A percentile compares a stretch with the other conserved stretches of the same genome.
Evolutionary conservation across 352 stramenopile genomes (phyloP).

Genomic region (Phytophthora sansomeana): DNA sequence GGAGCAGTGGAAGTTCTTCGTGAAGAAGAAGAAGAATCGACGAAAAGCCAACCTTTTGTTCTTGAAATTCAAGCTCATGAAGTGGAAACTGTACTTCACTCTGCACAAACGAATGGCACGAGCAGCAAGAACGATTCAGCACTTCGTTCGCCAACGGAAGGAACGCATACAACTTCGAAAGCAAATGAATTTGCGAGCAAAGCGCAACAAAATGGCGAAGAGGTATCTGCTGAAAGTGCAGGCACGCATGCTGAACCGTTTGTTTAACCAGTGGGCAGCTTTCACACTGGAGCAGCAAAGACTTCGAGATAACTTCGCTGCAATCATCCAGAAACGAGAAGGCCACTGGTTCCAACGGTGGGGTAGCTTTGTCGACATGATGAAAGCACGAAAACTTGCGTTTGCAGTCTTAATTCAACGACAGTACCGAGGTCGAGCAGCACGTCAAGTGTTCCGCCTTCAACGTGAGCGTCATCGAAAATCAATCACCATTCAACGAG

Average conservation of each 20-base stretch:
- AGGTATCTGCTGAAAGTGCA: constrained; percentile 71
- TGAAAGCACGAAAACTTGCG: constrained; percentile 37
- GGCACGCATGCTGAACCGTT: constrained; percentile 41
- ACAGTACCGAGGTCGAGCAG: constrained; percentile 62
- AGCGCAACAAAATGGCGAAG: constrained; percentile 57
- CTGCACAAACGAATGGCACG: constrained; percentile 31
- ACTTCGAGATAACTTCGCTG: constrained; percentile 54
- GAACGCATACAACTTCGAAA: constrained; percentile 40
- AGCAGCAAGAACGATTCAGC: constrained; percentile 53
- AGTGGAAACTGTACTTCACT: constrained; percentile 57
- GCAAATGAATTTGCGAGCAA: constrained; percentile 51
- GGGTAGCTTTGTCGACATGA: constrained; percentile 38
- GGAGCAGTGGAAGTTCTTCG: constrained; percentile 46
- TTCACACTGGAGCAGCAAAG: constrained; percentile 47
- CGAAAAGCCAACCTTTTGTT: constrained; percentile 65
- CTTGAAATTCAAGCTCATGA: constrained; percentile 67
- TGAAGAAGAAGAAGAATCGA: constrained; percentile 44
- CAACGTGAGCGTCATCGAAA: constrained; percentile 39
- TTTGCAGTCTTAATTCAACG: constrained; percentile 64
- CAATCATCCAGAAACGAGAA: constrained; percentile 52
- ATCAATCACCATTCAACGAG: constrained; percentile 57
- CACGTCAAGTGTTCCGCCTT: constrained; percentile 51
- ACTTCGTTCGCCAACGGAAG: constrained; percentile 27
- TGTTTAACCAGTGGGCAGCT: constrained; percentile 68
- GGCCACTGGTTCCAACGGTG: constrained; percentile 61